phyloP scores from a whole-genome alignment of 371 early-diverging fungal species.

The Homolaphlyctis polyrhiza region DNA sequence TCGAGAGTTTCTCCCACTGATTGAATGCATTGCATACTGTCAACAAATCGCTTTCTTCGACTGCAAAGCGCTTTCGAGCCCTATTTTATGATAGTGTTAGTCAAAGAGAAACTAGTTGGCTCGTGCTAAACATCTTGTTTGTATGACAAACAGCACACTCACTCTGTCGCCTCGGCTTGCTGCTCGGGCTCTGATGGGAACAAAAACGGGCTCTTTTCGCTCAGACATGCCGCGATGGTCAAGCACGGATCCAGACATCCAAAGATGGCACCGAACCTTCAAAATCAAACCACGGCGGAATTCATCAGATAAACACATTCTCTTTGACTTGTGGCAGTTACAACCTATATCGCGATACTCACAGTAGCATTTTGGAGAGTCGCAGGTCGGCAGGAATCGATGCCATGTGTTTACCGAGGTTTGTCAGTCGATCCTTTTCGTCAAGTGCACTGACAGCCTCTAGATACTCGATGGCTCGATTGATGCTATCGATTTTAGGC shows the following conservation, averaged over 20 bases:
- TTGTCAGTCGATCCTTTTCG: neutral
- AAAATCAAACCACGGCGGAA: neutral
- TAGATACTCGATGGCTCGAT: neutral
- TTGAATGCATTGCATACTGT: slow-evolving; percentile 64
- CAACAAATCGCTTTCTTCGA: slow-evolving; percentile 62
- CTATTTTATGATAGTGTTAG: neutral
- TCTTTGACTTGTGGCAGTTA: neutral
- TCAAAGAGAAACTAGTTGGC: too few species aligned
- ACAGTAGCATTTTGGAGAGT: slow-evolving; percentile 39
- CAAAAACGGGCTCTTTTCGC: slow-evolving; percentile 51
- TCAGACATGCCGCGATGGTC: slow-evolving; percentile 53
- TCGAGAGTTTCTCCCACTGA: slow-evolving; percentile 44
- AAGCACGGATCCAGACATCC: slow-evolving; percentile 34
- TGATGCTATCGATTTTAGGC: neutral
- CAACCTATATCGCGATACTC: neutral
- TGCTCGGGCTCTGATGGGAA: slow-evolving; percentile 53
- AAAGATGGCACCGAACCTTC: slow-evolving; percentile 39
- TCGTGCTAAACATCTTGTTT: too few species aligned
- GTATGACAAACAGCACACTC: neutral
- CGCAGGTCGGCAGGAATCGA: slow-evolving; percentile 35
- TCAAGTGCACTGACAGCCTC: neutral
- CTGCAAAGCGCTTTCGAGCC: slow-evolving; percentile 51
- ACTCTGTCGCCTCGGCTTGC: slow-evolving; percentile 54
- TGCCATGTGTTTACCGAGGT: slow-evolving; percentile 11
- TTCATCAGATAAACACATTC: neutral